Evolutionary conservation across 805 yeast species (phyloP).

Genomic region (Peterozyma toletana): DNA sequence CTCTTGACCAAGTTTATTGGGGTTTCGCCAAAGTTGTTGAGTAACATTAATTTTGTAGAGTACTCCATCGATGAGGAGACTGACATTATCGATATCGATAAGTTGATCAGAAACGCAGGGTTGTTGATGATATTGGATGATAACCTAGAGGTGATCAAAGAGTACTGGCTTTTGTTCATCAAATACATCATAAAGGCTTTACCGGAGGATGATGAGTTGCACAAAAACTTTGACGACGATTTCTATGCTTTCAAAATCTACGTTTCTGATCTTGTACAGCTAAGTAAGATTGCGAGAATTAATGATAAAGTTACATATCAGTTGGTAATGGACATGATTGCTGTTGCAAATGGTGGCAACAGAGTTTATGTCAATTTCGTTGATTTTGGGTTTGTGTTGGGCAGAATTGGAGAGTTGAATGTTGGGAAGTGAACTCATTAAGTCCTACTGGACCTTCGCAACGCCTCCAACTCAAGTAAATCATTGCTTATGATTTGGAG

Average conservation of each 20-base stretch:
- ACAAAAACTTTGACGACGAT: neutral
- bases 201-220: neutral
- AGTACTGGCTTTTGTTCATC: constrained; percentile 2
- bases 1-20: neutral
- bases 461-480: neutral
- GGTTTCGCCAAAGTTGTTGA: neutral
- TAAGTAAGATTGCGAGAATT: neutral
- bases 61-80: constrained; percentile 3
- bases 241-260: neutral
- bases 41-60: neutral
- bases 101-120: neutral
- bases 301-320: constrained; percentile 19
- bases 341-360: constrained; percentile 31
- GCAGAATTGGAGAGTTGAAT: constrained; percentile 36
- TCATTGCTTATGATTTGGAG: neutral
- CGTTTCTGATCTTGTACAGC: neutral
- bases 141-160: neutral
- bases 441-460: too few relatives aligned
- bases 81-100: constrained; percentile 6
- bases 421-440: constrained; percentile 1
- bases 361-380: constrained; percentile 27
- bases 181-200: neutral
- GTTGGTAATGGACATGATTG: constrained; percentile 37
- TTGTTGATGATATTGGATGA: neutral
- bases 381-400: constrained; percentile 42